These are phyloP conservation scores for Oryza nivara DNA, from an alignment of 176 grass and related monocot species.

Conservation along the genomic window DNA sequence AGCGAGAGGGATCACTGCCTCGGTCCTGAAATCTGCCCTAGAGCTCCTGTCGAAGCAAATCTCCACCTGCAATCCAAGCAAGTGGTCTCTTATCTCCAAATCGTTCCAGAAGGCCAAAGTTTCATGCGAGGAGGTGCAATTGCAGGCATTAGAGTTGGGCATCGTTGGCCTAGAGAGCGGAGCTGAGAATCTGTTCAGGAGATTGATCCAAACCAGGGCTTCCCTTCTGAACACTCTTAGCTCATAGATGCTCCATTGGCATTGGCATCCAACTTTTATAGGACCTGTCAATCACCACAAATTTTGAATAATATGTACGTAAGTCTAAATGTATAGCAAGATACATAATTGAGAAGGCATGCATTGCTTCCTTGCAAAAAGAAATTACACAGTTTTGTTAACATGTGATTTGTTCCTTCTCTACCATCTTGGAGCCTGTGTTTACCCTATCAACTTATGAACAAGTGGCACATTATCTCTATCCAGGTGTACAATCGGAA, in stretches of 20 bases:
- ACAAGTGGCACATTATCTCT: background rate
- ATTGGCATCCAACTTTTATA: conserved; percentile 48
- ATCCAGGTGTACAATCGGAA: background rate
- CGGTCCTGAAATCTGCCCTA: conserved; percentile 26
- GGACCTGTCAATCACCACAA: conserved; percentile 44
- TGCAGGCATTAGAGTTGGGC: conserved; percentile 48
- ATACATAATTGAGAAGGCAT: conserved; percentile 16
- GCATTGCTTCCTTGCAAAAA: background rate
- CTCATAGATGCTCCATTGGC: conserved; percentile 27
- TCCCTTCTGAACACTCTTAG: conserved; percentile 55
- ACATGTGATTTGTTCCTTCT: background rate
- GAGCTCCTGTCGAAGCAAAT: conserved; percentile 44
- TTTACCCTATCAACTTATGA: background rate
- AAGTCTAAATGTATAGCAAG: background rate
- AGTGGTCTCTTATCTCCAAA: conserved; percentile 50
- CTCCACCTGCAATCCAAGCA: conserved; percentile 33
- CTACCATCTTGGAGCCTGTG: background rate
- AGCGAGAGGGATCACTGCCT: conserved; percentile 40
- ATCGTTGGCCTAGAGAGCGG: conserved; percentile 39
- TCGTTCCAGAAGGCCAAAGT: conserved; percentile 40
- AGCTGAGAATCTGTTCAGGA: conserved; percentile 38
- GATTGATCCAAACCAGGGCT: conserved; percentile 51
- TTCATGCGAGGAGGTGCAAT: conserved; percentile 40
- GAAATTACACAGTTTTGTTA: background rate
- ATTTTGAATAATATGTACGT: conserved; percentile 29